Base-by-base conservation (phyloP, 805 yeast genomes). In the Suhomyces emberorum region DNA sequence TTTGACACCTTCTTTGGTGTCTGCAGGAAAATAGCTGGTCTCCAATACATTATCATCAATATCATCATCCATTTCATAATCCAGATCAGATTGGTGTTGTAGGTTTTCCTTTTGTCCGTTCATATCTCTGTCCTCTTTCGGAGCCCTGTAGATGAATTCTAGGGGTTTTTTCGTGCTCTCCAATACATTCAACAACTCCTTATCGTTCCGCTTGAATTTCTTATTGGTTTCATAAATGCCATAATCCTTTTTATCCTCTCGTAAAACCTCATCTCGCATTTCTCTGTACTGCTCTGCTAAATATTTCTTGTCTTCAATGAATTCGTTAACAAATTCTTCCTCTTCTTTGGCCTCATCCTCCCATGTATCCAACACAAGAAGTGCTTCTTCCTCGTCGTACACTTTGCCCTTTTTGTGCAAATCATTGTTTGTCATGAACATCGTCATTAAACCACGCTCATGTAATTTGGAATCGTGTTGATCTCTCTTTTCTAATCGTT, bases 371-470 rank as follows among this genome's bases (percentile, higher is more conserved):
- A 31, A 37, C 22, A 27, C 42, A 34, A 24, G 37, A 24, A 31
- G 34, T 10, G 34, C 51, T 17, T 47, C 51, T 8, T 28, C 28
- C 3, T 16, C 28, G 12, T 14, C 25, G 25, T 45, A 45, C 10
- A 38, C 15, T 14, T 10, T 15, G n/a, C 31, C 33, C 14, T 35
- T 28, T 5, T 18, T 31, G 5, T 28, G 32, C n/a, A 17, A 12
- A 4, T 18, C 26, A n/a, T 29, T 28, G n/a, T 37, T 26, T 4
- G 39, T 35, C 35, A 29, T 18, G 9, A 45, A 14, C 14, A 26
- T 23, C 2, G 46, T 42, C 21, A 29, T 30, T 28, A 45, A 36
- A 4, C 44, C 49, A 8, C 43, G 31, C 21, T 45, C 49, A 31
- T 45, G 35, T 32, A 45, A 35, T n/a, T 36, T 30, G 29, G 44